phyloP scores from a whole-genome alignment of 1,284 basidiomycete genomes.

The Polyporus tsugae region DNA sequence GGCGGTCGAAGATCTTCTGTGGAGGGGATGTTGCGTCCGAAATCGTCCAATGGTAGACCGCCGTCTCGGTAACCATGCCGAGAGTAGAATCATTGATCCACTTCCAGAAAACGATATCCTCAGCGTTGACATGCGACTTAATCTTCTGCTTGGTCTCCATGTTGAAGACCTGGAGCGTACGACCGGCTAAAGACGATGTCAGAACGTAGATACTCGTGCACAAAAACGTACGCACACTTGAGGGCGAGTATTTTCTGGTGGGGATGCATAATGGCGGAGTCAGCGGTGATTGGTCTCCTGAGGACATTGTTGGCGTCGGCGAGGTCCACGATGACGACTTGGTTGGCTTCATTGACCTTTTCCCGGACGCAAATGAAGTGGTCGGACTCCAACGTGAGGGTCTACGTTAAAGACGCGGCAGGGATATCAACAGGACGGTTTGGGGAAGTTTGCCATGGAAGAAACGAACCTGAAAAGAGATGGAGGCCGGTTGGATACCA shows the following conservation, averaged over 20 bases:
- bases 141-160: slow-evolving; percentile 98
- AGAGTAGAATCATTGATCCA: slow-evolving; percentile 94
- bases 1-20: slow-evolving; percentile 96
- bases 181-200: slow-evolving; percentile 66
- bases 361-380: slow-evolving; percentile 95
- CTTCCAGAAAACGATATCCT: slow-evolving; percentile 99
- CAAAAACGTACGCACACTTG: slow-evolving; percentile 68
- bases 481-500: slow-evolving; percentile 95
- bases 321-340: slow-evolving; percentile 98
- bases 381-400: slow-evolving; percentile 95
- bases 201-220: neutral
- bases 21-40: slow-evolving; percentile 76
- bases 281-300: slow-evolving; percentile 94
- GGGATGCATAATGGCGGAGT: slow-evolving; percentile 99
- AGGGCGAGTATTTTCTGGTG: slow-evolving; percentile 97
- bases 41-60: slow-evolving; percentile 96
- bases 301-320: slow-evolving; percentile 96
- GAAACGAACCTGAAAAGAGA: slow-evolving; percentile 90
- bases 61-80: slow-evolving; percentile 94
- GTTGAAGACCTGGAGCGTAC: slow-evolving; percentile 98
- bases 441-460: slow-evolving; percentile 24
- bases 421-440: slow-evolving; percentile 32
- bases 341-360: slow-evolving; percentile 90
- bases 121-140: slow-evolving; percentile 94
- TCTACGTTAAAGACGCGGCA: slow-evolving; percentile 51